Conservation (phyloP, 1,284 basidiomycete species). For the Pseudozyma pruni region DNA sequence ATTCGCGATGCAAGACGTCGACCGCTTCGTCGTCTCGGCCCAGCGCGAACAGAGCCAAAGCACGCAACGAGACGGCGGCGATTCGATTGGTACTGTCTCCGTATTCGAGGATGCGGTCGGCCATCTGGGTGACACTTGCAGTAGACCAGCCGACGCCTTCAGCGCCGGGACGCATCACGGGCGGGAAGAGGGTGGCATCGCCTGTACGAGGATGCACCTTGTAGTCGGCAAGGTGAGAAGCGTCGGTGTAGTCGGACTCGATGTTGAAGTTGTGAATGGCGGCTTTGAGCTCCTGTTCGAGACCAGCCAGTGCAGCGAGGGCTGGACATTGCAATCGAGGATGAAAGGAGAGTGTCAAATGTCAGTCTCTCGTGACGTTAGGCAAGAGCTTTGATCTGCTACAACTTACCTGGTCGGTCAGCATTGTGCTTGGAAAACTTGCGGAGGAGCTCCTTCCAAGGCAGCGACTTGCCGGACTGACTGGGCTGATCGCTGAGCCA, state of each 20-base stretch:
- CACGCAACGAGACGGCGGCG: conserved; percentile 46
- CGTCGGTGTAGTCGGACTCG: conserved; percentile 50
- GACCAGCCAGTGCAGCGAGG: conserved; percentile 32
- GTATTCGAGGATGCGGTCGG: conserved; percentile 49
- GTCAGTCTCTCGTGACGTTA: too few relatives aligned
- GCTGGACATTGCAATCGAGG: conserved; percentile 33
- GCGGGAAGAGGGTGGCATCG: conserved; percentile 52
- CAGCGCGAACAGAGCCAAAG: conserved; percentile 56
- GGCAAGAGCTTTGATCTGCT: too few relatives aligned
- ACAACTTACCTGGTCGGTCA: conserved; percentile 48
- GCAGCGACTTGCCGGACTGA: conserved; percentile 21
- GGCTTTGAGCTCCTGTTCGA: conserved; percentile 55
- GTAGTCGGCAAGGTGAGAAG: conserved; percentile 51
- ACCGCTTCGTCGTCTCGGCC: conserved; percentile 62
- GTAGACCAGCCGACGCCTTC: conserved; percentile 55
- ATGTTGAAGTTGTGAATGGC: conserved; percentile 37
- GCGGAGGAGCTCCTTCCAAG: conserved; percentile 66
- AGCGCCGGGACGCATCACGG: conserved; percentile 33
- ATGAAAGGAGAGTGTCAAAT: background rate
- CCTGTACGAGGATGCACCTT: conserved; percentile 23
- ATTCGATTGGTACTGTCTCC: conserved; percentile 23
- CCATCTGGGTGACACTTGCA: conserved; percentile 30
- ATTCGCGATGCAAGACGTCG: conserved; percentile 54
- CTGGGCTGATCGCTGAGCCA: conserved; percentile 51
- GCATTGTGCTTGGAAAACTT: conserved; percentile 68